A percentile compares a stretch with the other conserved stretches of the same genome.
Evolutionary conservation across 331 rosid species (phyloP).

Genomic region (Cucumis variabilis): DNA sequence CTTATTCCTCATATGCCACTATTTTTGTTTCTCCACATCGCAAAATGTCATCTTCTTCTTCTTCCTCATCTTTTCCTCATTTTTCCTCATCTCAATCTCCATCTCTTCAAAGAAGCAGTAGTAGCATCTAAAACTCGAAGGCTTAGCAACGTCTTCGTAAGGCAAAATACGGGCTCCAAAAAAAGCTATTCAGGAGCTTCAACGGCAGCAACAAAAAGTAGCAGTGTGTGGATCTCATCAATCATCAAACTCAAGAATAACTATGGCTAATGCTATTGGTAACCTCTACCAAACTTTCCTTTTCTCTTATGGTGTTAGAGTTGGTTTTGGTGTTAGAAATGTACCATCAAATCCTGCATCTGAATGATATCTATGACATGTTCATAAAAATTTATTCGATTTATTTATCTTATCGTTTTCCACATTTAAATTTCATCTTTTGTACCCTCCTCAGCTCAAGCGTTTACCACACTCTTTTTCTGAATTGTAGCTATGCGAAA

Average conservation of each 20-base stretch:
- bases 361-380: no score
- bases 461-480: no score
- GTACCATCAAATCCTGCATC: no score
- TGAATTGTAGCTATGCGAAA: no score
- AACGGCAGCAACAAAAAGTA: slow-evolving; percentile 80
- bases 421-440: no score
- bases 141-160: slow-evolving; percentile 74
- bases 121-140: slow-evolving; percentile 49
- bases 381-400: no score
- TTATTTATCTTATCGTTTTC: no score
- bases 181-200: slow-evolving; percentile 93
- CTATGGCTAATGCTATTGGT: slow-evolving; percentile 87
- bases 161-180: slow-evolving; percentile 93
- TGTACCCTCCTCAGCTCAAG: no score
- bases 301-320: slow-evolving; percentile 90
- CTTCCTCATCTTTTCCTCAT: not conserved
- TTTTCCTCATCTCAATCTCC: slow-evolving; percentile 51
- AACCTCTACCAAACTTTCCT: slow-evolving; percentile 93
- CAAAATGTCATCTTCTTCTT: not conserved
- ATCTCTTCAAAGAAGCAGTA: slow-evolving; percentile 11
- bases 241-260: slow-evolving; percentile 42
- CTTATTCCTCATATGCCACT: no score
- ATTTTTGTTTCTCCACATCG: no score
- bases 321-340: slow-evolving; percentile 89
- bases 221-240: slow-evolving; percentile 50